Conservation (phyloP, 495 filamentous ascomycete species). For the Endocarpon pusillum region DNA sequence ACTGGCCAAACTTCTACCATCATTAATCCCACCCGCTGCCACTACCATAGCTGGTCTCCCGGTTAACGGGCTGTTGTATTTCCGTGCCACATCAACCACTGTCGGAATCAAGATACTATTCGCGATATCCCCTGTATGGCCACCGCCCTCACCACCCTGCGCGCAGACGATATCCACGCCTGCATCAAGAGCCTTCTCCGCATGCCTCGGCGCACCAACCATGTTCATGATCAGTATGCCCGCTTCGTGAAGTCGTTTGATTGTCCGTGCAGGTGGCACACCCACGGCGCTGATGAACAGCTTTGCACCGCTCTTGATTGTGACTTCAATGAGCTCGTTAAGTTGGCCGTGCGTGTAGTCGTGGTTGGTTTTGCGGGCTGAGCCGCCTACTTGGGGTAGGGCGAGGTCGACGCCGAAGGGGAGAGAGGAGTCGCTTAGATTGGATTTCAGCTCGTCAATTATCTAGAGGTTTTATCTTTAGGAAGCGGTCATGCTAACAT, state of each 20-base stretch:
- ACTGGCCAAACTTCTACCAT: slow-evolving; percentile 53
- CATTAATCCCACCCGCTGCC: slow-evolving; percentile 57
- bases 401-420: slow-evolving; percentile 83
- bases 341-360: slow-evolving; percentile 78
- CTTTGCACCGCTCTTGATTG: slow-evolving; percentile 56
- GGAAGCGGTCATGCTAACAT: too few relatives aligned
- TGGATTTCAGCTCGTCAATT: slow-evolving; percentile 64
- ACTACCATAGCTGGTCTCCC: slow-evolving; percentile 47
- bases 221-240: slow-evolving; percentile 84
- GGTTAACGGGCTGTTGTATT: slow-evolving; percentile 37
- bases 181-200: slow-evolving; percentile 59
- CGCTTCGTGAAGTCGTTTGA: slow-evolving; percentile 54
- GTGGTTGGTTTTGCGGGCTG: slow-evolving; percentile 71
- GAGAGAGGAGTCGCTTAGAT: slow-evolving; percentile 40
- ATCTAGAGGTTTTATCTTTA: too few relatives aligned
- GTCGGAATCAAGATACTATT: slow-evolving; percentile 56
- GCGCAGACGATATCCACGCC: slow-evolving; percentile 77
- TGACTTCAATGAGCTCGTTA: slow-evolving; percentile 65
- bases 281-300: slow-evolving; percentile 75
- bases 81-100: slow-evolving; percentile 52
- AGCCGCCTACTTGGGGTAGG: slow-evolving; percentile 65
- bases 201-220: slow-evolving; percentile 84
- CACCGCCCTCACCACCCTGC: slow-evolving; percentile 66
- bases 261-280: slow-evolving; percentile 49
- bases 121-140: slow-evolving; percentile 64